These are phyloP conservation scores for Imleria badia DNA, from an alignment of 768 basidiomycete species.

Conservation along the genomic window DNA sequence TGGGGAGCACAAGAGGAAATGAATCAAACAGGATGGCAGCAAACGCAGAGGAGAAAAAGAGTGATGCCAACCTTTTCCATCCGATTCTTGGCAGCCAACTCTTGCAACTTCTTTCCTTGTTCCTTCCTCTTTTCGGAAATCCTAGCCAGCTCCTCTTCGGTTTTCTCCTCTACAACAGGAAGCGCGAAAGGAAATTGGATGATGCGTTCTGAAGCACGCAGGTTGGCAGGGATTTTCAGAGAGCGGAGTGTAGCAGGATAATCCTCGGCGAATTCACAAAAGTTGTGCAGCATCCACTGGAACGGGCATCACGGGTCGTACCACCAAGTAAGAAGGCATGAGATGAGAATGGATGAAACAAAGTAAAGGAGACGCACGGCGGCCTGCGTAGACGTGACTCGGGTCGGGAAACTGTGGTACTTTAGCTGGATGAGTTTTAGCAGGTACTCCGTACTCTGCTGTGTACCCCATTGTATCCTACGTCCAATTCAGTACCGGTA, in stretches of 20 bases:
- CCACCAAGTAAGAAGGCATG: not conserved
- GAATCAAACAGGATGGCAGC: not conserved
- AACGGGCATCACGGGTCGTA: not conserved
- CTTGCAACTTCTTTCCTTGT: constrained; percentile 85
- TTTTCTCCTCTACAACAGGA: constrained; percentile 73
- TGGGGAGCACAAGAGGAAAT: constrained; percentile 25
- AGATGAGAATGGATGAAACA: not conserved
- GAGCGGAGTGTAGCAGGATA: constrained; percentile 66
- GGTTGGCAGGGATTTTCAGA: constrained; percentile 62
- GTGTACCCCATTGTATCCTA: constrained; percentile 93
- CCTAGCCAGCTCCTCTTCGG: constrained; percentile 83
- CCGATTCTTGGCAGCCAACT: constrained; percentile 82
- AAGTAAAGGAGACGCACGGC: constrained; percentile 49
- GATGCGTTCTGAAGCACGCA: constrained; percentile 67
- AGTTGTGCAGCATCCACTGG: constrained; percentile 89
- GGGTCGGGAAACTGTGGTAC: constrained; percentile 89
- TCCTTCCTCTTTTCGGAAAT: constrained; percentile 80
- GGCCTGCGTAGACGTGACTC: constrained; percentile 74
- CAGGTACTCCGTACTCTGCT: constrained; percentile 88
- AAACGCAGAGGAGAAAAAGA: not conserved
- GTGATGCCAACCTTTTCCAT: constrained; percentile 68
- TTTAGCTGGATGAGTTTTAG: constrained; percentile 94
- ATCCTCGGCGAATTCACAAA: constrained; percentile 80
- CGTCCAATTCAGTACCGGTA: not conserved
- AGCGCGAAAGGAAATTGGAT: constrained; percentile 84